Percentiles rank a stretch among this genome's conserved stretches.
Evolutionary conservation across 1,284 basidiomycete genomes (phyloP).

Genomic region (Cryptococcus sp.): DNA sequence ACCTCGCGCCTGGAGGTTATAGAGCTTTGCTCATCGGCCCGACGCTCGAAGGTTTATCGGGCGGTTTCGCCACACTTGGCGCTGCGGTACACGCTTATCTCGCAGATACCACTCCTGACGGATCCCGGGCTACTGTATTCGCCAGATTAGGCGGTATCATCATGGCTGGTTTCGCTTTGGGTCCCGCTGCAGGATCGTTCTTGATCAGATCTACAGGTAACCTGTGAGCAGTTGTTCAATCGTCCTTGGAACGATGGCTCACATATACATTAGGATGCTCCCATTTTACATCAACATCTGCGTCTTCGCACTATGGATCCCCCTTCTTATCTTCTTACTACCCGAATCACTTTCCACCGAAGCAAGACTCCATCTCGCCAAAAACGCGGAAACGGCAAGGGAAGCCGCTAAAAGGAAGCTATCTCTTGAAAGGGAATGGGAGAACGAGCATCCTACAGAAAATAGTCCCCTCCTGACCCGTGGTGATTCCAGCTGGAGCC

Average conservation of each 20-base stretch:
- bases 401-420: conserved; percentile 42
- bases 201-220: conserved; percentile 60
- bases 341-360: conserved; percentile 65
- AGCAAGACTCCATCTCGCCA: conserved; percentile 31
- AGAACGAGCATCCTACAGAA: conserved; percentile 14
- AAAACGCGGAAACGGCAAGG: conserved; percentile 41
- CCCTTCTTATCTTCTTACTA: conserved; percentile 58
- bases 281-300: conserved; percentile 63
- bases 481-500: conserved; percentile 7
- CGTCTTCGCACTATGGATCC: conserved; percentile 51
- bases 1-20: conserved; percentile 62
- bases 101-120: conserved; percentile 77
- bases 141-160: conserved; percentile 59
- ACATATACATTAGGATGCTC: conserved; percentile 54
- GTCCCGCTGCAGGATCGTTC: conserved; percentile 67
- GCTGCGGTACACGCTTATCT: conserved; percentile 74
- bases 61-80: conserved; percentile 77
- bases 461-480: background rate
- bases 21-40: conserved; percentile 78
- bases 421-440: conserved; percentile 45
- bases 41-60: conserved; percentile 73
- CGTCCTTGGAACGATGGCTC: conserved; percentile 2
- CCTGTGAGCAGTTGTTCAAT: conserved; percentile 43
- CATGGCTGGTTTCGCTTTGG: conserved; percentile 63
- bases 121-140: conserved; percentile 74